Base-by-base conservation (phyloP, 805 yeast species). In the Sugiyamaella marilandica region DNA sequence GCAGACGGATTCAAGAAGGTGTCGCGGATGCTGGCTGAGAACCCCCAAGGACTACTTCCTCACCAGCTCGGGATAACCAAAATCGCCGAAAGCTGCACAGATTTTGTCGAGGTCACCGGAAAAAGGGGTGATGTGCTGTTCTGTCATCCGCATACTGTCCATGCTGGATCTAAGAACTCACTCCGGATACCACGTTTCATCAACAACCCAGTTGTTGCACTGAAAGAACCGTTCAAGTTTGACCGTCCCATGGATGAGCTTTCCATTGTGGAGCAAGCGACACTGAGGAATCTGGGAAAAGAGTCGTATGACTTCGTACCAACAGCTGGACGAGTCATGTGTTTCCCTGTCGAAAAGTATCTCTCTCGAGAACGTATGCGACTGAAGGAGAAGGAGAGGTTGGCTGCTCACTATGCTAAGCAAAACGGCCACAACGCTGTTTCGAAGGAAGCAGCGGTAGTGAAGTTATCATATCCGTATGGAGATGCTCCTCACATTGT, bases 171-270 rank as follows among this genome's bases (percentile, higher is more conserved):
- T 14, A 21, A 32, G 32, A 46, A 46, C 37, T 29, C 50, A 10
- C 33, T 33, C 10, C 41, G 50, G 19, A 21, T 46, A 19, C 50
- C 50, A 5, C 50, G 50, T 14, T 46, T 46, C 29, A 46, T 46
- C 24, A 46, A 32, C 33, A 46, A 46, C 43, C 50, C 50, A 10
- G 31, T 21, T 9, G 50, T 46, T 18, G 13, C 43, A 2, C 16
- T 46, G 13, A 46, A 46, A 24, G 50, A 46, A 26, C 50, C 50
- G 18, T 46, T 46, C 43, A 14, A 19, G 33, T 46, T 46, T 32
- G 24, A 46, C 13, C 36, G 37, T 19, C 50, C 50, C 11, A 19
- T 5, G 21, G 33, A 35, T 4, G 50, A 46, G 32, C 50, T 46
- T 18, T 29, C 24, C 7, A 16, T 33, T 14, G 50, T 46, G 13